These are phyloP conservation scores for Hypoxylon cercidicola DNA, from an alignment of 495 filamentous ascomycete species.

Conservation along the genomic window DNA sequence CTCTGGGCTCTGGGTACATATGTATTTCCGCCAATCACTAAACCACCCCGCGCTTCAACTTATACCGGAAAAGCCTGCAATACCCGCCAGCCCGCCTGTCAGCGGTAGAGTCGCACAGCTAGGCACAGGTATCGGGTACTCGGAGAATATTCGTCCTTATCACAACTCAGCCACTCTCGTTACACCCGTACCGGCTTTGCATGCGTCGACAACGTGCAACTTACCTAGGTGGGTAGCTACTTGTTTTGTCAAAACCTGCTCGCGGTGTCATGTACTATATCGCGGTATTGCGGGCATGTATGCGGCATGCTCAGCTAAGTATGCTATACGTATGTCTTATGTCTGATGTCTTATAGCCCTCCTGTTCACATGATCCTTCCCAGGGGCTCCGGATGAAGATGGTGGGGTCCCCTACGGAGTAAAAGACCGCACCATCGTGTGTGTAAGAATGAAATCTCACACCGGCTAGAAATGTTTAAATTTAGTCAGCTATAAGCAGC, in stretches of 20 bases:
- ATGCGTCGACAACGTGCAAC: slow-evolving; percentile 19
- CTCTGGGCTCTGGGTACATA: no score
- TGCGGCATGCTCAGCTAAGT: neutral
- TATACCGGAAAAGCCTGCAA: slow-evolving; percentile 23
- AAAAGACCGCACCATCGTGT: slow-evolving; percentile 18
- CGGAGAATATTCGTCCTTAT: slow-evolving; percentile 4
- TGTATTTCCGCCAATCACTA: no score
- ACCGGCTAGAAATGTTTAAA: slow-evolving; percentile 42
- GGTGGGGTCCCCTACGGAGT: slow-evolving; percentile 24
- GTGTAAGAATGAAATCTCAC: slow-evolving; percentile 44
- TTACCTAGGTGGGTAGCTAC: slow-evolving; percentile 31
- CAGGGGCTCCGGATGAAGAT: slow-evolving; percentile 8
- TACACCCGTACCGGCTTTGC: neutral
- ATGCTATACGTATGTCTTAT: slow-evolving; percentile 13
- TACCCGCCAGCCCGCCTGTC: slow-evolving; percentile 28
- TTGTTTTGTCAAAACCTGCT: slow-evolving; percentile 15
- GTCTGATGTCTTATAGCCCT: slow-evolving; percentile 23
- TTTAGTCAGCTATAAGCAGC: slow-evolving; percentile 40
- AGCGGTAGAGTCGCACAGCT: slow-evolving; percentile 25
- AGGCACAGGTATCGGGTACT: slow-evolving; percentile 11
- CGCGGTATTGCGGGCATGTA: no score
- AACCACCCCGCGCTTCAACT: slow-evolving; percentile 34
- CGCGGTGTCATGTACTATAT: slow-evolving; percentile 9
- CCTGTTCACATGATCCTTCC: slow-evolving; percentile 35
- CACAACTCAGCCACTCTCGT: slow-evolving; percentile 13